Evolutionary conservation across 139 green algal species (phyloP).

Genomic region (Diplosphaera chodatii): DNA sequence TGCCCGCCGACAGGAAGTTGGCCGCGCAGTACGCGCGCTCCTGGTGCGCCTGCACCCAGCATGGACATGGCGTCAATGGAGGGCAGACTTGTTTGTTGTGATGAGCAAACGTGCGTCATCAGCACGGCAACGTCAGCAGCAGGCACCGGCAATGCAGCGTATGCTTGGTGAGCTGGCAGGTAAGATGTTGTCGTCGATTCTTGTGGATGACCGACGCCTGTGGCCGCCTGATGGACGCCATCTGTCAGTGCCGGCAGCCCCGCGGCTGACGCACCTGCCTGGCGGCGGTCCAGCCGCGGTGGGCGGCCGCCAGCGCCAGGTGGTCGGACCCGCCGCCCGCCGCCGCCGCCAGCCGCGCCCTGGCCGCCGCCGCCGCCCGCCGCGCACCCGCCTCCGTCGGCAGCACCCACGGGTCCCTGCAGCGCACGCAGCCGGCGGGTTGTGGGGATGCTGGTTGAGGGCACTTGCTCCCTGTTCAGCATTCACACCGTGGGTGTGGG

Average conservation of each 20-base stretch:
- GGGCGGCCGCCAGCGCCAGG: slow-evolving; percentile 50
- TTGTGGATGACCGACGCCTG: too few relatives aligned
- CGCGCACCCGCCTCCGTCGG: slow-evolving; percentile 34
- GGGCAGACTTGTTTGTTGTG: too few relatives aligned
- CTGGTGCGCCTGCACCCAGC: neutral
- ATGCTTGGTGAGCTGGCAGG: too few relatives aligned
- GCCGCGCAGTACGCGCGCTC: slow-evolving; percentile 32
- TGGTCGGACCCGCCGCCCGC: slow-evolving; percentile 55
- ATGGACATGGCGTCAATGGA: neutral
- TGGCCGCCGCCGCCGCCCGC: slow-evolving; percentile 10
- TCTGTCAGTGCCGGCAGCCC: too few relatives aligned
- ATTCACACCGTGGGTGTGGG: too few relatives aligned
- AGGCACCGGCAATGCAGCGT: too few relatives aligned
- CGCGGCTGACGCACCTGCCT: too few relatives aligned
- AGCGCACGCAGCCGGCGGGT: neutral
- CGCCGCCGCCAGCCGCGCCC: slow-evolving; percentile 19
- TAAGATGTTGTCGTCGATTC: too few relatives aligned
- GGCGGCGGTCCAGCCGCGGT: slow-evolving; percentile 37
- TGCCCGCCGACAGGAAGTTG: slow-evolving; percentile 53
- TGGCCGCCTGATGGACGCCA: too few relatives aligned
- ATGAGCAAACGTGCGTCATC: too few relatives aligned
- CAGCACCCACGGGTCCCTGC: slow-evolving; percentile 61
- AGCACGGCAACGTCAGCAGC: too few relatives aligned
- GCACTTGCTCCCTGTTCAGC: neutral
- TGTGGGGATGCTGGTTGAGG: too few relatives aligned